phyloP scores from a whole-genome alignment of 352 stramenopile species.

The Globisporangium paroecandrum region DNA sequence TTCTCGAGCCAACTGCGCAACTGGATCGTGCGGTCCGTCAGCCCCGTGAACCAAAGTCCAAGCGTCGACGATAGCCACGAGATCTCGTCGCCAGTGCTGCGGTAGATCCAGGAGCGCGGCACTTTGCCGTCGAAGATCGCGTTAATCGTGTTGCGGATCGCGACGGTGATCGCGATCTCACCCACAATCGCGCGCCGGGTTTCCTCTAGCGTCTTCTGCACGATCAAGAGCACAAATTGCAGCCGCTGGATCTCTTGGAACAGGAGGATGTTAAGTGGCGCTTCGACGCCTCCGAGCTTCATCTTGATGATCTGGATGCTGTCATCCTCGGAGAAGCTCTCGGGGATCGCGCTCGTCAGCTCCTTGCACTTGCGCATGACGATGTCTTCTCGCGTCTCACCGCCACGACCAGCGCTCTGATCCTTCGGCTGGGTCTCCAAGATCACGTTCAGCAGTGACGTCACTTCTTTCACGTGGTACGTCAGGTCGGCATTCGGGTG shows the following conservation, averaged over 20 bases:
- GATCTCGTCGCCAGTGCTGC: conserved; percentile 52
- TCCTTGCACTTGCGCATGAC: conserved; percentile 60
- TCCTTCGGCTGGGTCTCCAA: conserved; percentile 67
- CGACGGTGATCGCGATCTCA: conserved; percentile 53
- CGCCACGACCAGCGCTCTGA: conserved; percentile 21
- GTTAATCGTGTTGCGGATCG: conserved; percentile 54
- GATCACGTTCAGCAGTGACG: conserved; percentile 52
- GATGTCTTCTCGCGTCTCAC: conserved; percentile 60
- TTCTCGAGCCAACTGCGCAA: conserved; percentile 61
- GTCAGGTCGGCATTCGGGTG: conserved; percentile 79
- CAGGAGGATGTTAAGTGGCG: conserved; percentile 75
- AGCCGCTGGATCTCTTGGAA: conserved; percentile 72
- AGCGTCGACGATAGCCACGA: conserved; percentile 67
- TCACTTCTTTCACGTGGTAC: conserved; percentile 77
- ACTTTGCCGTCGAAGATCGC: conserved; percentile 73
- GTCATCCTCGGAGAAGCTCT: conserved; percentile 45
- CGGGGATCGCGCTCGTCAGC: conserved; percentile 41
- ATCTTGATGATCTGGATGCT: conserved; percentile 36
- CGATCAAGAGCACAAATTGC: conserved; percentile 49
- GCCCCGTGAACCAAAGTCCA: conserved; percentile 62
- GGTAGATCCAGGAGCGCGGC: conserved; percentile 46
- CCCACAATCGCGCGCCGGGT: conserved; percentile 56
- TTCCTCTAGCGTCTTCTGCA: conserved; percentile 46
- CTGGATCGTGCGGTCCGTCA: conserved; percentile 57
- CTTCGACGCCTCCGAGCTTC: conserved; percentile 63